Percentiles rank a stretch among this genome's conserved stretches.
These are phyloP conservation scores for Phytophthora kernoviae DNA, from an alignment of 352 stramenopile species.

Conservation along the genomic window DNA sequence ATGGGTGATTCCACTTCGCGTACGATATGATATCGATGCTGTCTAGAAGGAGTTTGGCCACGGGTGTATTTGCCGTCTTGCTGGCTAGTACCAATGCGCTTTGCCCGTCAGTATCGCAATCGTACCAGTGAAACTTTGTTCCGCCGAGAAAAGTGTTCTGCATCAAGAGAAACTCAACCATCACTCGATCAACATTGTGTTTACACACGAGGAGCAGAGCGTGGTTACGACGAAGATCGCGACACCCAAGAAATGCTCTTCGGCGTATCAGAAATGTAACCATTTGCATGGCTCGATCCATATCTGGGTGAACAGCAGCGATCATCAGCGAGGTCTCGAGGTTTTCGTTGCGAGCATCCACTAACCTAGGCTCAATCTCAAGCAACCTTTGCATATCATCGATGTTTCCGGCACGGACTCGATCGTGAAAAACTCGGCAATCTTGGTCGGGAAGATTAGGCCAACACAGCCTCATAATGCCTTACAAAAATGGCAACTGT, in stretches of 20 bases:
- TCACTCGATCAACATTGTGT: neutral
- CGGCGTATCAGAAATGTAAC: conserved; percentile 8
- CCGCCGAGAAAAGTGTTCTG: conserved; percentile 5
- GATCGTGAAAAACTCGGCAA: neutral
- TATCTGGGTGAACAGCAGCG: conserved; percentile 7
- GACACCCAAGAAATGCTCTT: conserved; percentile 9
- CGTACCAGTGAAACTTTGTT: conserved; percentile 16
- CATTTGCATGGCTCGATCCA: conserved; percentile 4
- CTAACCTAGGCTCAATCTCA: conserved; percentile 1
- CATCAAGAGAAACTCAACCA: conserved; percentile 9
- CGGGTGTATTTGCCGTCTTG: conserved; percentile 1
- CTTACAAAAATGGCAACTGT: too few relatives aligned
- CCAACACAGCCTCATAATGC: too few relatives aligned
- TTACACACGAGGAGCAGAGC: conserved; percentile 17
- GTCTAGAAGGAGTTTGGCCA: conserved; percentile 16
- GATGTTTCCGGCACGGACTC: conserved; percentile 3
- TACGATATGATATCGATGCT: conserved; percentile 4
- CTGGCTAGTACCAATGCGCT: conserved; percentile 23
- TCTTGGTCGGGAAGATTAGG: too few relatives aligned
- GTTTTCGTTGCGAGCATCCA: conserved; percentile 11
- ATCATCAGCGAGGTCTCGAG: conserved; percentile 20
- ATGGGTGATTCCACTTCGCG: conserved; percentile 21
- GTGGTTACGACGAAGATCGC: conserved; percentile 1
- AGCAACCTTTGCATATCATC: conserved; percentile 7
- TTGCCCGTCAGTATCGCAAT: conserved; percentile 9